Conservation (phyloP, 768 basidiomycete species). For the Fibroporia radiculosa region DNA sequence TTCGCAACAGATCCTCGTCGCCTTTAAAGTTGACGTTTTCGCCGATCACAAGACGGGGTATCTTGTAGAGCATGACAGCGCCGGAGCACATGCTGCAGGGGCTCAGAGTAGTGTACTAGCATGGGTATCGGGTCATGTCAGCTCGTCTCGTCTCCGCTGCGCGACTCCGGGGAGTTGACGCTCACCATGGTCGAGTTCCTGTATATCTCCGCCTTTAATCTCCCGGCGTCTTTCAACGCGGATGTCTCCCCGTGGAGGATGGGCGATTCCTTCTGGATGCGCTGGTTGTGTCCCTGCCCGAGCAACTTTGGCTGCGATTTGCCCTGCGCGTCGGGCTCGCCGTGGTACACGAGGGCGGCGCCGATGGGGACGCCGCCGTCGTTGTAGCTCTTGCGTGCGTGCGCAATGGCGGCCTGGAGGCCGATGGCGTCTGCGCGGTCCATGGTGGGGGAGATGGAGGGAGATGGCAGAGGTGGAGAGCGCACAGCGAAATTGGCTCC, state of each 20-base stretch:
- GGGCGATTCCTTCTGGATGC: constrained; percentile 35
- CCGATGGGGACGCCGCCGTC: constrained; percentile 64
- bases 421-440: constrained; percentile 16
- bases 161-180: too few relatives aligned
- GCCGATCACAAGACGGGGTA: constrained; percentile 59
- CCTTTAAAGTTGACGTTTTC: constrained; percentile 51
- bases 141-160: too few relatives aligned
- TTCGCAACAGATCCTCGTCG: constrained; percentile 44
- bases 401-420: constrained; percentile 25
- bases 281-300: constrained; percentile 36
- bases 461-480: background rate
- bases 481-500: too few relatives aligned
- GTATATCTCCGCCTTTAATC: constrained; percentile 38
- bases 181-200: constrained; percentile 42
- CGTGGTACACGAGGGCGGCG: constrained; percentile 32
- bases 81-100: constrained; percentile 66
- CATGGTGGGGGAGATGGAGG: background rate
- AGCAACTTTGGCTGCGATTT: constrained; percentile 22
- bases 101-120: constrained; percentile 23
- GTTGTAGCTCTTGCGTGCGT: constrained; percentile 38
- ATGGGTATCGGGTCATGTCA: constrained; percentile 4
- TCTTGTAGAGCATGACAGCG: constrained; percentile 53
- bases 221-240: constrained; percentile 46
- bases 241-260: constrained; percentile 43
- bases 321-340: constrained; percentile 3